A percentile compares a stretch with the other conserved stretches of the same genome.
phyloP scores from a whole-genome alignment of 2,329 filamentous ascomycete species.

The Sporothrix luriei region DNA sequence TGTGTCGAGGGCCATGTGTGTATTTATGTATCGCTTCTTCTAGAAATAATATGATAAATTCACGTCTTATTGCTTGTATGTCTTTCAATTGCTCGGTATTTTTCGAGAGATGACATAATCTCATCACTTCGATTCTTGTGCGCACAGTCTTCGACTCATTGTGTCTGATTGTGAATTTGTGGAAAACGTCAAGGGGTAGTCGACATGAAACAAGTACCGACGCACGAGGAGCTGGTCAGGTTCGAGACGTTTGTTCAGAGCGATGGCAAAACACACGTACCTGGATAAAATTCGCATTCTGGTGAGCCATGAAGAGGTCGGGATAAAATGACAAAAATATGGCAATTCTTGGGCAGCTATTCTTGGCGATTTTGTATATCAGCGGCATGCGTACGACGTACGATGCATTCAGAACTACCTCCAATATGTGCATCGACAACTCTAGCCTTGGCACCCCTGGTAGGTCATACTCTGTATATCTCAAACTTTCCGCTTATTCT shows the following conservation, averaged over 20 bases:
- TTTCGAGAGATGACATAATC: not conserved
- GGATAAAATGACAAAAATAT: too few relatives aligned
- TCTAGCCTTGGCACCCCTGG: not conserved
- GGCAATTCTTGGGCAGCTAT: not conserved
- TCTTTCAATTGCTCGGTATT: too few relatives aligned
- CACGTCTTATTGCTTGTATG: too few relatives aligned
- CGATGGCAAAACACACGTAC: too few relatives aligned
- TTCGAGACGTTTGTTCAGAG: not conserved
- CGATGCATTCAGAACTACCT: not conserved
- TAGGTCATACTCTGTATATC: not conserved
- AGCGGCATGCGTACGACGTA: not conserved
- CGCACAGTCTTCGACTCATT: not conserved
- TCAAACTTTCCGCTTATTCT: too few relatives aligned
- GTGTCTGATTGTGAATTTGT: not conserved
- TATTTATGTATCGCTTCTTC: too few relatives aligned
- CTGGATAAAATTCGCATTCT: too few relatives aligned
- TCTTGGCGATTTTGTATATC: not conserved
- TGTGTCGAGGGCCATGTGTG: too few relatives aligned
- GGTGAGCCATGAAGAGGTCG: too few relatives aligned
- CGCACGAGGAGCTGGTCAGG: not conserved
- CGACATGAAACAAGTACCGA: not conserved
- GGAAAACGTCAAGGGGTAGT: not conserved
- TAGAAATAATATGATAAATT: too few relatives aligned
- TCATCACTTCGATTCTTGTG: not conserved
- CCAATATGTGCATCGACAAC: not conserved